A percentile compares a stretch with the other conserved stretches of the same genome.
These are phyloP conservation scores for Cutaneotrichosporon sp. DNA, from an alignment of 1,284 basidiomycete genomes.

Conservation along the genomic window DNA sequence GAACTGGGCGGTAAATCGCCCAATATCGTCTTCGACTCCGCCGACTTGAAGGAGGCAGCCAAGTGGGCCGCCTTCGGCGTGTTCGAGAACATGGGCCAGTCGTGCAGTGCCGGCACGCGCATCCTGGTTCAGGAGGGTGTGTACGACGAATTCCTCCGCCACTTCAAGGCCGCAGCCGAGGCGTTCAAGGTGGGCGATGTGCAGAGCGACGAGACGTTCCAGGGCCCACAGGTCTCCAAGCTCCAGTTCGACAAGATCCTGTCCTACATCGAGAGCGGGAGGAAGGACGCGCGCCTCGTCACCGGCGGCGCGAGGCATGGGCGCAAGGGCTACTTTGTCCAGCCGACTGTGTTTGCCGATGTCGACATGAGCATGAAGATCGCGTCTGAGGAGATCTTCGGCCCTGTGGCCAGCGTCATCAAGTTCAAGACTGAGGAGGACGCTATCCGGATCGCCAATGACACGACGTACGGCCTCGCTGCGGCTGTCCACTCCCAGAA, in stretches of 20 bases:
- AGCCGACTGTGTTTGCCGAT: slow-evolving; percentile 44
- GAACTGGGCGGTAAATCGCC: slow-evolving; percentile 51
- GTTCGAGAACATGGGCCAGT: slow-evolving; percentile 12
- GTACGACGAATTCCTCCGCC: slow-evolving; percentile 69
- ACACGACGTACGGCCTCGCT: slow-evolving; percentile 80
- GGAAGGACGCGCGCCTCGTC: slow-evolving; percentile 65
- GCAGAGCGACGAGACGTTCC: slow-evolving; percentile 64
- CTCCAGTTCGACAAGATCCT: slow-evolving; percentile 82
- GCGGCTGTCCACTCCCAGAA: slow-evolving; percentile 82
- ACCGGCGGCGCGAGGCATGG: slow-evolving; percentile 61
- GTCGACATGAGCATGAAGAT: slow-evolving; percentile 33
- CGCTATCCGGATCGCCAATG: slow-evolving; percentile 67
- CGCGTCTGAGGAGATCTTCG: slow-evolving; percentile 50
- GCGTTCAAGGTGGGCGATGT: slow-evolving; percentile 64
- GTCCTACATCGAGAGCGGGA: slow-evolving; percentile 78
- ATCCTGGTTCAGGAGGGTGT: slow-evolving; percentile 73
- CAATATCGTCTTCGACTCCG: slow-evolving; percentile 17
- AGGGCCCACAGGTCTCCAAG: slow-evolving; percentile 78
- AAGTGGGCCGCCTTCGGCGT: slow-evolving; percentile 24
- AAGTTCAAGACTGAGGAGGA: slow-evolving; percentile 48
- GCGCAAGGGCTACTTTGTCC: slow-evolving; percentile 30
- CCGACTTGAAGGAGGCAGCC: slow-evolving; percentile 14
- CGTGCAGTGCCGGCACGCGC: slow-evolving; percentile 46
- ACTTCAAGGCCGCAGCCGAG: slow-evolving; percentile 61
- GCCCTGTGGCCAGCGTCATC: slow-evolving; percentile 50